Percentiles rank a stretch among this genome's conserved stretches.
These are phyloP conservation scores for Spencermartinsiella europaea DNA, from an alignment of 805 yeast species.

Conservation along the genomic window DNA sequence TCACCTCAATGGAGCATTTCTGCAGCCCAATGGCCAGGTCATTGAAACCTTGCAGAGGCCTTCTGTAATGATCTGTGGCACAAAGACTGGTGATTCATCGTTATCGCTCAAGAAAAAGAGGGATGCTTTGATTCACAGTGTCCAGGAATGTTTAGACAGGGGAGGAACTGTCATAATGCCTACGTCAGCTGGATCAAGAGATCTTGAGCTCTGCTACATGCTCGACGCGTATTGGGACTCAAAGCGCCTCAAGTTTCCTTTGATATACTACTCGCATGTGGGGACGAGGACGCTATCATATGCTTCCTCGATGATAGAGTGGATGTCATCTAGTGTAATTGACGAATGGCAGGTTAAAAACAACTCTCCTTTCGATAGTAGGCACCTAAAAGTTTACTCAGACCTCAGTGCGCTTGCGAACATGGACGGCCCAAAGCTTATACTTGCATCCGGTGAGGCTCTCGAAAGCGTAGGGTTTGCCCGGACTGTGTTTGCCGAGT, in stretches of 20 bases:
- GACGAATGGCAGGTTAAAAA: constrained; percentile 77
- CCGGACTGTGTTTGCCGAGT: constrained; percentile 33
- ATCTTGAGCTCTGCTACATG: constrained; percentile 69
- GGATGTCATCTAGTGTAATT: constrained; percentile 89
- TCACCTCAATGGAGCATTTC: constrained; percentile 68
- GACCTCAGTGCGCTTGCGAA: constrained; percentile 44
- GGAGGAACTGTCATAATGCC: constrained; percentile 85
- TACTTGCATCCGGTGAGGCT: constrained; percentile 69
- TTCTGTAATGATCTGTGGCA: constrained; percentile 71
- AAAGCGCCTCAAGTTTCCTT: constrained; percentile 46
- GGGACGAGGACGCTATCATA: constrained; percentile 73
- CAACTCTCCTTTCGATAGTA: constrained; percentile 75
- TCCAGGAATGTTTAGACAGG: constrained; percentile 59
- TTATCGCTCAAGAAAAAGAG: constrained; percentile 51
- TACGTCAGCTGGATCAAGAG: constrained; percentile 71
- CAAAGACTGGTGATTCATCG: constrained; percentile 50
- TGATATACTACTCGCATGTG: constrained; percentile 68
- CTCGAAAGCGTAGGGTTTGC: constrained; percentile 53
- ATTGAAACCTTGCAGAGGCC: constrained; percentile 63
- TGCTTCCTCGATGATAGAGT: constrained; percentile 87
- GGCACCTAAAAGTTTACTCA: constrained; percentile 51
- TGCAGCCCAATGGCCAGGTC: constrained; percentile 56
- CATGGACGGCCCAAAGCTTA: constrained; percentile 54
- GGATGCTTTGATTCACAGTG: constrained; percentile 55
- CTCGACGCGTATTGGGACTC: constrained; percentile 62